These are phyloP conservation scores for Aureobasidium sp. DNA, from an alignment of 2,329 filamentous ascomycete species.

Conservation along the genomic window DNA sequence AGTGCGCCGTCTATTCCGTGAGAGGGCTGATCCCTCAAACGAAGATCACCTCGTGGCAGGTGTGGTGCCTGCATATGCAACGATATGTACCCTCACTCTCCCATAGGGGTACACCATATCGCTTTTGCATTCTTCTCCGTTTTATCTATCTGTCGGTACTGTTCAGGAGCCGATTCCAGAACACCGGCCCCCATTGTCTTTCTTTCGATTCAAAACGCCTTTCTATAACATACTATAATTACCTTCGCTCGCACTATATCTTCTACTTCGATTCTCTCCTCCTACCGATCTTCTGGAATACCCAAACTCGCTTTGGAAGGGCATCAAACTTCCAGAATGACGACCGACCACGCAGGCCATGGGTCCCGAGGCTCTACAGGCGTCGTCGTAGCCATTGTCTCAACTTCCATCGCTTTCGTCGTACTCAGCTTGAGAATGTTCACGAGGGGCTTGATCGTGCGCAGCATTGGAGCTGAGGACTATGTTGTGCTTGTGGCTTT, in stretches of 20 bases:
- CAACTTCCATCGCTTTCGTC: slow-evolving; percentile 15
- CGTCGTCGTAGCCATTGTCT: slow-evolving; percentile 13
- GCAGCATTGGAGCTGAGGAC: slow-evolving; percentile 17
- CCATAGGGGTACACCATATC: not conserved
- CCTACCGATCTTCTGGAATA: not conserved
- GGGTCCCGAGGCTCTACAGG: not conserved
- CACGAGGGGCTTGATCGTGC: slow-evolving; percentile 15
- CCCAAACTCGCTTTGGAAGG: not conserved
- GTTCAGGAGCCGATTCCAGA: not conserved
- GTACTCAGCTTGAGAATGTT: slow-evolving; percentile 13
- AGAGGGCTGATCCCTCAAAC: not conserved
- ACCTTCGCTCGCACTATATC: not conserved
- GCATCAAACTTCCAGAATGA: not conserved
- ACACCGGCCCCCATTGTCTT: not conserved
- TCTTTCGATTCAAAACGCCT: not conserved
- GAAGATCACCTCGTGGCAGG: slow-evolving; percentile 6
- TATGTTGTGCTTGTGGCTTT: slow-evolving; percentile 14
- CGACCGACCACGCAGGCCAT: not conserved
- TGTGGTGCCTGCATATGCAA: slow-evolving; percentile 7
- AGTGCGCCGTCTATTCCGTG: not conserved
- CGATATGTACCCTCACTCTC: not conserved
- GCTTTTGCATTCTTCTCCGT: slow-evolving; percentile 1
- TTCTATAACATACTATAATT: not conserved
- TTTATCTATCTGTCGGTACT: not conserved
- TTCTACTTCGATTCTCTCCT: not conserved